Conservation (phyloP, 768 basidiomycete genomes). For the Pluteus cervinus region DNA sequence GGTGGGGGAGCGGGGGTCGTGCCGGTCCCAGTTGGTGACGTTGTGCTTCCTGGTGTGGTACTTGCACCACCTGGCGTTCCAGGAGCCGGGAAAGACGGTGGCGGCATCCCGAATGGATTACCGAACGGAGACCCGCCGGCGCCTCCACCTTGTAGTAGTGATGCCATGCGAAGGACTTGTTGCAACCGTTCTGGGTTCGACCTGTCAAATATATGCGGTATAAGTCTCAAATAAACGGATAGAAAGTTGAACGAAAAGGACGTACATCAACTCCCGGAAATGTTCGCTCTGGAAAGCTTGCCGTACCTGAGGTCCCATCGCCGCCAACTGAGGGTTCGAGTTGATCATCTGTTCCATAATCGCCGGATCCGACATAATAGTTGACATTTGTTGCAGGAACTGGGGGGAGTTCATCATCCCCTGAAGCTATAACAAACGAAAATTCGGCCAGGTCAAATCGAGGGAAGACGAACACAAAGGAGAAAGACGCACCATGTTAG, state of each 20-base stretch:
- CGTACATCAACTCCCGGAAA: constrained; percentile 73
- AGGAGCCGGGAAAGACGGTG: constrained; percentile 47
- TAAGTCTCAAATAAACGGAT: not conserved
- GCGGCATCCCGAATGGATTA: constrained; percentile 15
- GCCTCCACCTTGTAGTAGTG: constrained; percentile 40
- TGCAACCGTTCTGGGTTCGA: constrained; percentile 76
- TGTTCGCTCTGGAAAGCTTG: constrained; percentile 70
- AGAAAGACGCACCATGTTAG: constrained; percentile 71
- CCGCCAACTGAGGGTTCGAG: constrained; percentile 68
- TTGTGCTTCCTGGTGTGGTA: constrained; percentile 14
- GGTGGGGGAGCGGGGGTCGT: constrained; percentile 9
- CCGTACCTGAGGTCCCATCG: constrained; percentile 77
- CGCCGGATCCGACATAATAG: constrained; percentile 83
- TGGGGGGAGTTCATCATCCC: constrained; percentile 81
- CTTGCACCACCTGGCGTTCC: constrained; percentile 41
- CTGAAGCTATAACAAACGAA: constrained; percentile 49
- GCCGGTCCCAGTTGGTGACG: constrained; percentile 15
- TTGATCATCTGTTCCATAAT: constrained; percentile 84
- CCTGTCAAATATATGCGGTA: constrained; percentile 21
- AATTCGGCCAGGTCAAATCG: constrained; percentile 6
- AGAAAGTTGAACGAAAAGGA: constrained; percentile 8
- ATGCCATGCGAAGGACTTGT: constrained; percentile 71
- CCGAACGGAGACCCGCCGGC: constrained; percentile 18
- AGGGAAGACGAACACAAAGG: not conserved
- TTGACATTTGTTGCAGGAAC: constrained; percentile 83